Evolutionary conservation across 331 rosid species (phyloP).

Genomic region (Acacia concinna): DNA sequence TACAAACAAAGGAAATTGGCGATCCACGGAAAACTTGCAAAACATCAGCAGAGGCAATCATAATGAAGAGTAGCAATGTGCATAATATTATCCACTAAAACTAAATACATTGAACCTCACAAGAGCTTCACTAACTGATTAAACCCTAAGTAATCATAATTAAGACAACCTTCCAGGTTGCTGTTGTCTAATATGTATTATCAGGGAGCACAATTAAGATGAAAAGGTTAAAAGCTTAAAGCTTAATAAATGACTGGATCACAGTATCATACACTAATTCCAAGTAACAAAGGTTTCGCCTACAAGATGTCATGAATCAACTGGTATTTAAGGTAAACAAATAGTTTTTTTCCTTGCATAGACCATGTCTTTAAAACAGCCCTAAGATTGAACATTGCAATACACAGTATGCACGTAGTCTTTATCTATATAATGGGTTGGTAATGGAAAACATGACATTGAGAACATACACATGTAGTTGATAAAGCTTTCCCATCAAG

Average conservation of each 20-base stretch:
- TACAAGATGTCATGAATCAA: constrained; percentile 4
- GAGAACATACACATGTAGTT: constrained; percentile 10
- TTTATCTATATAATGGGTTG: neutral
- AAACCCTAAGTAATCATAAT: neutral
- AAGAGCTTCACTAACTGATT: neutral
- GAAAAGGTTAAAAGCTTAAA: neutral
- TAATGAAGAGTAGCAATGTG: neutral
- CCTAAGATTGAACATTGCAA: neutral
- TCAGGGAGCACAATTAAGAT: neutral
- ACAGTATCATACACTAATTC: constrained; percentile 5
- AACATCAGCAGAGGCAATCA: neutral
- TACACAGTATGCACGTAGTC: neutral
- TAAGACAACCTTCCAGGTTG: constrained; percentile 10
- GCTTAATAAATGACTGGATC: constrained; percentile 17
- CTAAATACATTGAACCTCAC: constrained; percentile 5
- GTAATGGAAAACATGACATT: neutral
- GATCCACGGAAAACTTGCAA: neutral
- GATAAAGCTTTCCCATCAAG: constrained; percentile 22
- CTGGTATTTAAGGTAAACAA: neutral
- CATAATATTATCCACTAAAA: neutral
- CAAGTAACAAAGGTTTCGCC: neutral
- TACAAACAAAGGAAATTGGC: neutral
- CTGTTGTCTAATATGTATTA: neutral
- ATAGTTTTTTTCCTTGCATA: neutral
- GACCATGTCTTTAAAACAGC: neutral